These are phyloP conservation scores for Mycena floridula DNA, from an alignment of 768 basidiomycete species.

Conservation along the genomic window DNA sequence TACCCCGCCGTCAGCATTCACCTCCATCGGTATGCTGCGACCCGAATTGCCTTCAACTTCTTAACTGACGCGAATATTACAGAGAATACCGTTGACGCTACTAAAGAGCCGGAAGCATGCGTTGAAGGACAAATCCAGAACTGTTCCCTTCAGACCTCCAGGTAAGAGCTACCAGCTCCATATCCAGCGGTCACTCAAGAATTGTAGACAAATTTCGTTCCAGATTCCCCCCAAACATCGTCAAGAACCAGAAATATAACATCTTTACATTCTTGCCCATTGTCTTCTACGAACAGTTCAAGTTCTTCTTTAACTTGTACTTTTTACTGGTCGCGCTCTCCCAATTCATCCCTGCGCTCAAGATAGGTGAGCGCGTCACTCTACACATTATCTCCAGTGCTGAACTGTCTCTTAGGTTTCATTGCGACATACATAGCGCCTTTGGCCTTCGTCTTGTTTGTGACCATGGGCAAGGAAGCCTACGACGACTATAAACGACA, in stretches of 20 bases:
- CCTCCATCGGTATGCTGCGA: not conserved
- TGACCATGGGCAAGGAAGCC: constrained; percentile 99
- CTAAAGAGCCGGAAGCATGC: constrained; percentile 21
- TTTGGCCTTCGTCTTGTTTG: constrained; percentile 87
- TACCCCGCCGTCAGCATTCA: constrained; percentile 9
- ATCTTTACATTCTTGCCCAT: constrained; percentile 94
- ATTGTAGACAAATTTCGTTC: constrained; percentile 66
- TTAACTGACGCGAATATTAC: not conserved
- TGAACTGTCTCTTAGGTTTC: constrained; percentile 52
- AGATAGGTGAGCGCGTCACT: constrained; percentile 63
- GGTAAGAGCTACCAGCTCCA: too few species aligned
- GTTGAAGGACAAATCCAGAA: constrained; percentile 66
- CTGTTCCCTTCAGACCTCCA: constrained; percentile 70
- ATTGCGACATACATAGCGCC: constrained; percentile 95
- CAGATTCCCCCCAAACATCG: constrained; percentile 80
- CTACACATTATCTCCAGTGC: not conserved
- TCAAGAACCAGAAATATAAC: constrained; percentile 98
- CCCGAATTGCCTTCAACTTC: not conserved
- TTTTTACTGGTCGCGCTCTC: constrained; percentile 95
- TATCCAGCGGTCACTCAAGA: too few species aligned
- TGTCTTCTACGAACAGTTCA: constrained; percentile 99
- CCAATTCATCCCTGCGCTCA: constrained; percentile 92
- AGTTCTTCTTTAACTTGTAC: constrained; percentile 99
- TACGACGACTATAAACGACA: constrained; percentile 97
- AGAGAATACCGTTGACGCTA: constrained; percentile 11